Base-by-base conservation (phyloP, 768 basidiomycete genomes). In the Psilocybe sp. region DNA sequence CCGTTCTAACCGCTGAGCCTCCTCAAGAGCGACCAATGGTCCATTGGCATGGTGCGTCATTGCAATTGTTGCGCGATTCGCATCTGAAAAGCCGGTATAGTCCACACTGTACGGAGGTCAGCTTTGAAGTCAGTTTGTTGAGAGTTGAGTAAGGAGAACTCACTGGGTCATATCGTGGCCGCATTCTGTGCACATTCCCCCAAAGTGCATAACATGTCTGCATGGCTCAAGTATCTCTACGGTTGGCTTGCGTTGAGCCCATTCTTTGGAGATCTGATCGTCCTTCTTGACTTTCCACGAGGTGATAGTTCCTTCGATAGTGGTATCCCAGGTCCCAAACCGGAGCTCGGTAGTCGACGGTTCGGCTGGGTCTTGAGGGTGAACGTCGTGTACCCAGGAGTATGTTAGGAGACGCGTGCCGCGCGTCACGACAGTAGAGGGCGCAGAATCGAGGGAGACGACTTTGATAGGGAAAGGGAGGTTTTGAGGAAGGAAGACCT, bases 151-250 rank as follows among this genome's bases (percentile, higher is more conserved):
- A 56, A 41, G 51, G 11, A 35, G 56, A 31, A 71, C 86, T 50
- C 63, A 95, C 92, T 78, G 82, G 39, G 91, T 95, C 80, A 98
- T 87, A 59, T 99, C 95, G 72, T 91, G 94, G 34, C 94, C 96
- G 62, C 96, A 99, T 28, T 97, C 67, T 1, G 90, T 92, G 64
- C 96, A 99, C 43, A 99, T 75, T 1, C 96, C 96, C 37, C 86
- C 84, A 44, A 96, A 74, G 65, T 98, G 95, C 59, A 96, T 85
- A 51, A 90, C 90, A 69, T 99, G 96, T 50, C 92, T 93, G 72
- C 96, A 99, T n/a, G 93, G 91, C 67, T 98, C 95, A 40, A 81
- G 69, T 54, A 98, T 73, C 34, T 80, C 68, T 18, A 93, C 72
- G 50, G 80, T 82, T 3, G 84, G 77, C 37, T 69, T 77, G 39